Evolutionary conservation across 2,329 filamentous ascomycete genomes (phyloP).

Genomic region (Balansia obtecta): DNA sequence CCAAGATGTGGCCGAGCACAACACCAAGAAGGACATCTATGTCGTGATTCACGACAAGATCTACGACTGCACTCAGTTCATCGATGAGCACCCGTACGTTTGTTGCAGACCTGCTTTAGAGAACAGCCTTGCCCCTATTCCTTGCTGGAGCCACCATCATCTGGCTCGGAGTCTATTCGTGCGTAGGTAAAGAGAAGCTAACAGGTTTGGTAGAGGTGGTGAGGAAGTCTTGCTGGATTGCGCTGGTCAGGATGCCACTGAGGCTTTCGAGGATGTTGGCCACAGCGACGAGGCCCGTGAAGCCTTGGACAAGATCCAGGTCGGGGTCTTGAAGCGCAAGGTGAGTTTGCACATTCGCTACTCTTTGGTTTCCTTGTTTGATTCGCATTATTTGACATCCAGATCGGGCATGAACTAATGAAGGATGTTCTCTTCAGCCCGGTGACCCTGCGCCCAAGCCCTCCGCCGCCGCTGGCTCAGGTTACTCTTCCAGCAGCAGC

Average conservation of each 20-base stretch:
- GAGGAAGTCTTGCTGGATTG: conserved; percentile 97
- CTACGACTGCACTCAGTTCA: conserved; percentile 79
- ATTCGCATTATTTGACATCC: not conserved
- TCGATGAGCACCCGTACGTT: conserved; percentile 89
- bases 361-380: not conserved
- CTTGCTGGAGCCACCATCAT: not conserved
- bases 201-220: conserved; percentile 56
- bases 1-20: conserved; percentile 73
- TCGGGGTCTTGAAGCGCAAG: conserved; percentile 69
- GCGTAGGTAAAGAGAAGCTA: no score
- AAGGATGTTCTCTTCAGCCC: conserved; percentile 31
- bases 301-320: conserved; percentile 65
- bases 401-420: not conserved
- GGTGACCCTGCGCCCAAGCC: conserved; percentile 68
- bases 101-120: not conserved
- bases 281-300: conserved; percentile 98
- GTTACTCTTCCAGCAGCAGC: conserved; percentile 34
- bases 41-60: conserved; percentile 93
- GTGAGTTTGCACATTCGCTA: conserved; percentile 36
- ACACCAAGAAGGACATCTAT: conserved; percentile 87
- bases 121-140: not conserved
- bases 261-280: conserved; percentile 98
- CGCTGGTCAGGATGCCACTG: conserved; percentile 87
- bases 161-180: not conserved
- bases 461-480: conserved; percentile 33